Evolutionary conservation across 139 green algal species (phyloP).

Genomic region (Raphidocelis subcapitata): DNA sequence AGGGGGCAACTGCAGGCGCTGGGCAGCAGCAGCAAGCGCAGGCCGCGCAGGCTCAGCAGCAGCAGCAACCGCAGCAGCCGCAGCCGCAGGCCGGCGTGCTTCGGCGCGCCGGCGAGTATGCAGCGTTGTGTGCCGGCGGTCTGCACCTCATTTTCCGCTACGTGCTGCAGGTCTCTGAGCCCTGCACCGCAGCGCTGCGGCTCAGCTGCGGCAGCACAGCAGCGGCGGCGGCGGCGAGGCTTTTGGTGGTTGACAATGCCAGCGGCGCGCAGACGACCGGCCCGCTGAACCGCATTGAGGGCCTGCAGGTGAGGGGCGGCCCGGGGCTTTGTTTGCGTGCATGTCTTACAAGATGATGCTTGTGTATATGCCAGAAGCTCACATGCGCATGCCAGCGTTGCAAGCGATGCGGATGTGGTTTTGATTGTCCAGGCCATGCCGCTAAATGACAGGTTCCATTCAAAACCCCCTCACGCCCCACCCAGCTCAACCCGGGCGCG

Average conservation of each 20-base stretch:
- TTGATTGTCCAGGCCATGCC: not conserved
- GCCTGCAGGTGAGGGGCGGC: slow-evolving; percentile 19
- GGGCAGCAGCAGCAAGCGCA: not conserved
- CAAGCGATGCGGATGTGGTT: not conserved
- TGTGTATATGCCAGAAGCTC: not conserved
- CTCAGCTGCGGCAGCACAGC: slow-evolving; percentile 35
- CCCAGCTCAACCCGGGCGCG: not conserved
- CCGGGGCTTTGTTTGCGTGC: slow-evolving; percentile 12
- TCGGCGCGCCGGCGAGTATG: too few relatives aligned
- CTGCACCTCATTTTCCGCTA: not conserved
- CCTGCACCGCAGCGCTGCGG: slow-evolving; percentile 11
- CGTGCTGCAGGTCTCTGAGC: slow-evolving; percentile 12
- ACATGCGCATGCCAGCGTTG: not conserved
- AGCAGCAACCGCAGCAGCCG: too few relatives aligned
- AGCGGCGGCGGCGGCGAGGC: slow-evolving; percentile 13
- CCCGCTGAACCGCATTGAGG: slow-evolving; percentile 11
- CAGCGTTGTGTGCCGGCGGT: too few relatives aligned
- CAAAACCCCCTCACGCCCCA: not conserved
- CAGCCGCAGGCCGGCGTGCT: not conserved
- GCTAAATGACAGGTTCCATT: not conserved
- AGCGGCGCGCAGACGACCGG: not conserved
- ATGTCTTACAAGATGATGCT: not conserved
- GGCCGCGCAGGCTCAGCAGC: not conserved
- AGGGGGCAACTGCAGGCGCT: not conserved
- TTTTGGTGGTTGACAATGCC: slow-evolving; percentile 41